Base-by-base conservation (phyloP, 2,329 filamentous ascomycete genomes). In the Neobulgaria alba region DNA sequence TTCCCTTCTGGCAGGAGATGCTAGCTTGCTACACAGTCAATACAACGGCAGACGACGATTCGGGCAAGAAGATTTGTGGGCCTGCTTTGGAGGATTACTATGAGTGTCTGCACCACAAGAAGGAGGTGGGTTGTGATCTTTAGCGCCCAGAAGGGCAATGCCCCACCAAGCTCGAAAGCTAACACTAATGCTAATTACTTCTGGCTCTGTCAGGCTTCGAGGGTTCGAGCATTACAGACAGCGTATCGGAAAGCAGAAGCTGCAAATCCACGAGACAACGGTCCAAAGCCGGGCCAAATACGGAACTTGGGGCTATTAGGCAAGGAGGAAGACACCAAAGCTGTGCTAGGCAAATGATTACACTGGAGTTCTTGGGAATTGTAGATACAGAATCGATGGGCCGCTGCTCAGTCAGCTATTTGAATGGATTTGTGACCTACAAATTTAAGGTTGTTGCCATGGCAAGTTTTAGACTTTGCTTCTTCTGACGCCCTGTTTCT, bases 1-100 rank as follows among this genome's bases (percentile, higher is more conserved):
- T 95, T 72, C 86, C 89, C 62, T 98, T 95, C 78, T 98, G 92
- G 92, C 92, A 98, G 70, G 92, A 98, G 68, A 80, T 96, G 52
- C 84, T 98, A 63, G 88, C 88, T 58, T 98, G 92, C 78, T 98
- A 98, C 66, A 88, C 95, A 47, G 81, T 95, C 61, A 96, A 96
- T 71, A 87, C 87, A 41, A 76, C 74, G 51, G 71, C 82, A 51
- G 84, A 90, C 41, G 83, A 89, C 59, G 72, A 78, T 53, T 77
- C 79, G 12, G 86, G 86, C 54, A 92, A 89, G 71, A 83, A 80
- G 65, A 94, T 94, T 68, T 98, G 93, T 64, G 69, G 74, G 14
- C 82, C 85, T 12, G 76, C 79, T 3, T 72, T 96, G 52, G 92
- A 98, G 64, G 92, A 98, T 63, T 98, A 98, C 72, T 94, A 95